phyloP scores from a whole-genome alignment of 2,329 filamentous ascomycete genomes.

The Colletotrichum plurivorum region DNA sequence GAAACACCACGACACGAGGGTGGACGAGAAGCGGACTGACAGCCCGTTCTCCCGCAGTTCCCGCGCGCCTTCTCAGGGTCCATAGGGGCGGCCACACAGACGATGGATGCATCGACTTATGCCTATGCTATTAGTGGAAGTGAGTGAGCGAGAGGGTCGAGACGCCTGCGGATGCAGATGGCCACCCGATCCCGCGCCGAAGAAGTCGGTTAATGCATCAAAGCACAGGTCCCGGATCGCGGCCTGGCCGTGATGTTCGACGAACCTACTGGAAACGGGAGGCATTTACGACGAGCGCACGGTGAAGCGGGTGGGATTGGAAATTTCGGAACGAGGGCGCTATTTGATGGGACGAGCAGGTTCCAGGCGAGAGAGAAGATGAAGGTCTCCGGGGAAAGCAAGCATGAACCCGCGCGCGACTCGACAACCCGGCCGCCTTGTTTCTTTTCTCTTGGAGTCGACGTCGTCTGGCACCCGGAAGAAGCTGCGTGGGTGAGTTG shows the following conservation, averaged over 20 bases:
- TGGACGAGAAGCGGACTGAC: conserved; percentile 9
- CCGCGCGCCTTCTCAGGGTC: conserved; percentile 8
- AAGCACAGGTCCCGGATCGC: conserved; percentile 22
- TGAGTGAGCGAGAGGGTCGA: too few relatives aligned
- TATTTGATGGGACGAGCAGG: conserved; percentile 27
- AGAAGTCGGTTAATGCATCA: conserved; percentile 27
- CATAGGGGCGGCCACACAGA: too few relatives aligned
- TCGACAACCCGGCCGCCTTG: conserved; percentile 22
- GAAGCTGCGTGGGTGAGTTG: conserved; percentile 59
- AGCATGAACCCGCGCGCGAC: conserved; percentile 18
- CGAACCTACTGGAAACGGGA: conserved; percentile 29
- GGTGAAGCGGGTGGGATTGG: conserved; percentile 7
- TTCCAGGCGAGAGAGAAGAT: conserved; percentile 23
- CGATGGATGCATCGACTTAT: too few relatives aligned
- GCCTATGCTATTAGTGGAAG: too few relatives aligned
- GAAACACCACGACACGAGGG: conserved; percentile 16
- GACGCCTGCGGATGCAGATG: background rate
- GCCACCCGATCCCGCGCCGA: conserved; percentile 3
- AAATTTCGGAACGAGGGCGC: conserved; percentile 5
- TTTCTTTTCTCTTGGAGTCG: conserved; percentile 31
- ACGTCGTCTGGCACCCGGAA: conserved; percentile 10
- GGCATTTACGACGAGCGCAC: conserved; percentile 16
- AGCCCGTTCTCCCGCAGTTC: conserved; percentile 29
- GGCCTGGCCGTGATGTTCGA: conserved; percentile 32
- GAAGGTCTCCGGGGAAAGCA: conserved; percentile 15